Percentiles rank a stretch among this genome's conserved stretches.
These are phyloP conservation scores for Suhomyces sp. DNA, from an alignment of 805 yeast species.

Conservation along the genomic window DNA sequence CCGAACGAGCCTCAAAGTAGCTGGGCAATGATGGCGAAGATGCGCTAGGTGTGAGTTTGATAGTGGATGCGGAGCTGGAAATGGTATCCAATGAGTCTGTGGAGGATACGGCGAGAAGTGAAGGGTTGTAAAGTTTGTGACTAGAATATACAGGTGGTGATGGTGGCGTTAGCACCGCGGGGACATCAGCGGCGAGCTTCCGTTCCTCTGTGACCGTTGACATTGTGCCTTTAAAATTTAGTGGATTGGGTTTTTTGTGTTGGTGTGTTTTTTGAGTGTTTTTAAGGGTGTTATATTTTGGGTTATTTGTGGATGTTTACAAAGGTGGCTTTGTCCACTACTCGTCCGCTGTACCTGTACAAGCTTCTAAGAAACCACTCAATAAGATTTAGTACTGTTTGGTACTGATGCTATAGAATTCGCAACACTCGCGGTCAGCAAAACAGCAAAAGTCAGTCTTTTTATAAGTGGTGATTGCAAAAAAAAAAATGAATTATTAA, in stretches of 20 bases:
- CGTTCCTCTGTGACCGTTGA: background rate
- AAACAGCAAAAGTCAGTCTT: background rate
- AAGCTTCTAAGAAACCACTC: background rate
- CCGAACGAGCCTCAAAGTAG: constrained; percentile 2
- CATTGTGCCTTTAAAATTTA: background rate
- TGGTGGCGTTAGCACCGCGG: constrained; percentile 1
- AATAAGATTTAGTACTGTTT: background rate
- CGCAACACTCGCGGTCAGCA: background rate
- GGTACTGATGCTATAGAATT: background rate
- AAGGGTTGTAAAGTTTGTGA: constrained; percentile 3
- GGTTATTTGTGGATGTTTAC: background rate
- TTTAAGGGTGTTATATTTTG: background rate
- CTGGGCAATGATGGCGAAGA: constrained; percentile 6
- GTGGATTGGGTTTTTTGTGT: too few relatives aligned
- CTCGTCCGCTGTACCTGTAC: background rate
- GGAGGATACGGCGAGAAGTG: background rate
- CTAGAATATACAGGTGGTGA: background rate
- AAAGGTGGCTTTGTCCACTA: background rate
- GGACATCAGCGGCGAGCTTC: background rate
- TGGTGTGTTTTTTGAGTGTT: too few relatives aligned
- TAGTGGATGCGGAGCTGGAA: constrained; percentile 10
- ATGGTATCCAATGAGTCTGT: constrained; percentile 12
- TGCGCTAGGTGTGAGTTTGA: constrained; percentile 7
- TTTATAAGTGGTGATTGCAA: background rate
- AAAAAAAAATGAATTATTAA: background rate